Conservation (phyloP, 1,139 yeast species). For the Yarrowia galli region DNA sequence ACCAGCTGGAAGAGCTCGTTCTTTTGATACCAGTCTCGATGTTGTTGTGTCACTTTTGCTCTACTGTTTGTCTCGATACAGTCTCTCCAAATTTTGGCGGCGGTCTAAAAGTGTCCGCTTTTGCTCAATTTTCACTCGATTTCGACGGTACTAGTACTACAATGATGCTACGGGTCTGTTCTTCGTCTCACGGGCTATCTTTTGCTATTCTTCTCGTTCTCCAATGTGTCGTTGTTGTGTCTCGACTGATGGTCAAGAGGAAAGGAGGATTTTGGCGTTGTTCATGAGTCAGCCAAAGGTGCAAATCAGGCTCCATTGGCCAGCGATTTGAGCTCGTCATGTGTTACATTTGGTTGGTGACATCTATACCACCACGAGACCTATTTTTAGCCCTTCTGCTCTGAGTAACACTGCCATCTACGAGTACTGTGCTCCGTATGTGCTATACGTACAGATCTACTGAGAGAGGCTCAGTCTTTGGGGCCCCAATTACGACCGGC, state of each 20-base stretch:
- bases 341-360: neutral
- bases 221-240: neutral
- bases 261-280: conserved; percentile 20
- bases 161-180: neutral
- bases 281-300: neutral
- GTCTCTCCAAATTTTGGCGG: neutral
- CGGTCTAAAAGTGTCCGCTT: neutral
- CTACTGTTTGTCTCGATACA: neutral
- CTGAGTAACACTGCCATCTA: too few relatives aligned
- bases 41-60: neutral
- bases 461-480: neutral
- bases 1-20: neutral
- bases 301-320: neutral
- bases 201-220: too few relatives aligned
- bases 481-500: neutral
- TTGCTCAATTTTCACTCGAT: neutral
- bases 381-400: neutral
- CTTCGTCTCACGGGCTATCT: neutral
- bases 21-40: neutral
- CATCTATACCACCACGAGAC: too few relatives aligned
- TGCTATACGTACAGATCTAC: too few relatives aligned
- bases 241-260: conserved; percentile 33
- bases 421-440: too few relatives aligned
- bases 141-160: neutral
- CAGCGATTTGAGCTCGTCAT: too few relatives aligned